Evolutionary conservation across 192 early-diverging fungal genomes (phyloP).

Genomic region (Podochytrium sp.): DNA sequence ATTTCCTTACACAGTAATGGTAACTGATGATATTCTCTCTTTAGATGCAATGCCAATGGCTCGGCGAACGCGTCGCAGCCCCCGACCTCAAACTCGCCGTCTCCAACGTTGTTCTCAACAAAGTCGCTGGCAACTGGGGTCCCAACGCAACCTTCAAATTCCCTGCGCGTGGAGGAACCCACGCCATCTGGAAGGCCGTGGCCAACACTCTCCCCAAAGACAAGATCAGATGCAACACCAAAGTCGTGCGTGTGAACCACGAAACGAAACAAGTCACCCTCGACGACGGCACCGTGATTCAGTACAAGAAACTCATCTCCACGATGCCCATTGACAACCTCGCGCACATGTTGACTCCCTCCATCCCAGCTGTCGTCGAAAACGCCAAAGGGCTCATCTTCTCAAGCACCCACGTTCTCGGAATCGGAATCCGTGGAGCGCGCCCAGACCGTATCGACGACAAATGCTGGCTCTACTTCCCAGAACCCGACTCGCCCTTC

Average conservation of each 20-base stretch:
- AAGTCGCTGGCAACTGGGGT: constrained; percentile 41
- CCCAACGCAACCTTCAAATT: constrained; percentile 42
- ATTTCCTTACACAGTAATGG: not conserved
- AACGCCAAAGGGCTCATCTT: constrained; percentile 24
- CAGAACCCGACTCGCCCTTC: constrained; percentile 34
- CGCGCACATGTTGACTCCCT: constrained; percentile 15
- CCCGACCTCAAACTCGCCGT: constrained; percentile 36
- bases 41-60: constrained; percentile 39
- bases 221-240: constrained; percentile 19
- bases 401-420: constrained; percentile 39
- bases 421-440: constrained; percentile 37
- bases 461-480: constrained; percentile 48
- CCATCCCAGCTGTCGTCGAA: constrained; percentile 20
- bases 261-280: constrained; percentile 18
- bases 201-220: constrained; percentile 33
- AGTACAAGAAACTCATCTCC: constrained; percentile 35
- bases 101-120: constrained; percentile 30
- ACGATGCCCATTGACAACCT: constrained; percentile 38
- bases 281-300: constrained; percentile 26
- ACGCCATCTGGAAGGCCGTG: constrained; percentile 43
- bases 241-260: constrained; percentile 30
- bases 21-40: not conserved
- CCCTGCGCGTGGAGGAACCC: constrained; percentile 41
- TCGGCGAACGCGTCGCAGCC: constrained; percentile 44
- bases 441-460: constrained; percentile 37